Evolutionary conservation across 2,329 filamentous ascomycete genomes (phyloP).

Genomic region (Fusarium continuum): DNA sequence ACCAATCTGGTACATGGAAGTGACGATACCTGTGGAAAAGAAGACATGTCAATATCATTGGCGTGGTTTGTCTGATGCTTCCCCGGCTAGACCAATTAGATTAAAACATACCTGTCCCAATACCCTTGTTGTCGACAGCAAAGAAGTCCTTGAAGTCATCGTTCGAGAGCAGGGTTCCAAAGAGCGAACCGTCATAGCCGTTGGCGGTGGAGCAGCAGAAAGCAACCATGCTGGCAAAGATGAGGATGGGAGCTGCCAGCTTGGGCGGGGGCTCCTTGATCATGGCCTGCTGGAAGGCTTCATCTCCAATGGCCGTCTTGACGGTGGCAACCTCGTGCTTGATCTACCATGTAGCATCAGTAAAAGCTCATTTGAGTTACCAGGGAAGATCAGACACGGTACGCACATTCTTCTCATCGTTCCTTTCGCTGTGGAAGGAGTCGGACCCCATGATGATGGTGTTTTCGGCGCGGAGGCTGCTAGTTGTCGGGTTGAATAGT

Average conservation of each 20-base stretch:
- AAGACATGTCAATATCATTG: neutral
- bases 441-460: slow-evolving; percentile 31
- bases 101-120: slow-evolving; percentile 31
- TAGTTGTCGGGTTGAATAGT: neutral
- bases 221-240: slow-evolving; percentile 39
- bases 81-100: neutral
- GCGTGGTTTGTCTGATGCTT: no score
- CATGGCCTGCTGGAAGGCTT: slow-evolving; percentile 44
- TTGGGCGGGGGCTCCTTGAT: slow-evolving; percentile 44
- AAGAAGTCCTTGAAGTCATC: slow-evolving; percentile 60
- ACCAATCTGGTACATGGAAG: slow-evolving; percentile 60
- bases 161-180: slow-evolving; percentile 58
- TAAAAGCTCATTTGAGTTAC: neutral
- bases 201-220: slow-evolving; percentile 46
- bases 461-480: slow-evolving; percentile 18
- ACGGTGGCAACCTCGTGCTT: slow-evolving; percentile 24
- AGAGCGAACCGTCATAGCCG: slow-evolving; percentile 60
- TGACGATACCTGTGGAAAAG: slow-evolving; percentile 32
- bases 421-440: slow-evolving; percentile 28
- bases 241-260: slow-evolving; percentile 27
- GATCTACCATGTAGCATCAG: neutral
- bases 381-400: neutral
- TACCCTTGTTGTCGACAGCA: slow-evolving; percentile 41
- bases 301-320: slow-evolving; percentile 41
- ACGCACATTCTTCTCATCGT: slow-evolving; percentile 25